Base-by-base conservation (phyloP, 2,329 filamentous ascomycete species). In the Pyricularia pennisetigena region DNA sequence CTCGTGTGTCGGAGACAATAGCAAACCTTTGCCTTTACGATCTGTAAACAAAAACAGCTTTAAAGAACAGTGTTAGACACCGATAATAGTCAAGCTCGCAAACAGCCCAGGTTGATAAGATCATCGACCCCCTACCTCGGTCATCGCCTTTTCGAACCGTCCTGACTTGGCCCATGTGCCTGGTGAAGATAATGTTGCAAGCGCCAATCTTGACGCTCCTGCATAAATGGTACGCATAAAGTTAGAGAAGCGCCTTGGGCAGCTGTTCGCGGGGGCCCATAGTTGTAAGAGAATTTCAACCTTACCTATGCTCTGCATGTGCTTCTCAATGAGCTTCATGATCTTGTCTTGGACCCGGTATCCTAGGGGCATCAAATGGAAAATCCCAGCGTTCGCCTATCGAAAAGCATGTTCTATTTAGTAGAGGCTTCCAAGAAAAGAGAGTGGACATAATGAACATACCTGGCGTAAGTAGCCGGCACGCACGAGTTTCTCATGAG, bases 1-100 rank as follows among this genome's bases (percentile, higher is more conserved):
- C 75, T 99, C 95, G 70, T 99, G 95, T 0, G 95, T 99, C 0
- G 95, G 95, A 0, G 93, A 90, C 4, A 99, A 85, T 32, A 99
- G 83, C 70, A 92, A 92, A 4, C 85, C 83, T 0, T 85, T 82
- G 7, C 90, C 86, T 77, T 91, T 95, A 68, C 95, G 87, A 77
- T 98, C 95, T 63, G 84, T 79, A 64, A 98, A 86, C 61, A 86
- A 87, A 72, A 97, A 94, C 24, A 97, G 84, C 89, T 95, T 64
- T 32, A 62, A 67, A 4, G 78, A 63, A 78, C 74, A 68, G n/a
- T 29, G 29, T 20, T 10, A 10, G 10, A 32, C 62, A 66, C 23
- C 14, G 10, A 26, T 10, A 24, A 10, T 32, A 20, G 28, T 32
- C 57, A 16, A 2, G 12, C 20, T 16, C n/a, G 6, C 32, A 59